phyloP scores from a whole-genome alignment of 2,329 filamentous ascomycete species.

The Mycosphaerelloides madeirae region DNA sequence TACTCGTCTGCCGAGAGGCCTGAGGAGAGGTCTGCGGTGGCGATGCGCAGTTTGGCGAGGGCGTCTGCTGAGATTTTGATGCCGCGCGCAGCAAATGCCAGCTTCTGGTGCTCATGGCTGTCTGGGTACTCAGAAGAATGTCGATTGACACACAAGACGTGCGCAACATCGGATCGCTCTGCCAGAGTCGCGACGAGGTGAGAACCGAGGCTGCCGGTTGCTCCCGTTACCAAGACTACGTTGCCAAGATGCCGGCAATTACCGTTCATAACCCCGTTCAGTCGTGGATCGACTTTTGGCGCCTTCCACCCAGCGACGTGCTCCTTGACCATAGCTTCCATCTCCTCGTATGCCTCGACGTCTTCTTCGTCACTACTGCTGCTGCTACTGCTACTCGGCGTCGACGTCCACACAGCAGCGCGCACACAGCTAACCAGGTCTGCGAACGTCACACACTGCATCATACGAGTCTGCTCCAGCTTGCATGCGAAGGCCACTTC shows the following conservation, averaged over 20 bases:
- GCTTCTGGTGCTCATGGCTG: constrained; percentile 34
- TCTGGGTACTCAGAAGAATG: constrained; percentile 24
- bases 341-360: too few species aligned
- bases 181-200: constrained; percentile 35
- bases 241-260: too few species aligned
- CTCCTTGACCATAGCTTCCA: constrained; percentile 19
- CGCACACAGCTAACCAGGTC: too few species aligned
- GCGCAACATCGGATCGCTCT: constrained; percentile 25
- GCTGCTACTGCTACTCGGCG: too few species aligned
- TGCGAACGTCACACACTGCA: too few species aligned
- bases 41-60: constrained; percentile 41
- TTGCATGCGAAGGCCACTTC: too few species aligned
- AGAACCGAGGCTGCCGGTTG: constrained; percentile 36
- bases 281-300: too few species aligned
- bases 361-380: too few species aligned
- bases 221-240: constrained; percentile 32
- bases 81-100: constrained; percentile 26
- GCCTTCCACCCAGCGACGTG: too few species aligned
- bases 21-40: constrained; percentile 44
- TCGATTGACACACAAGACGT: constrained; percentile 48
- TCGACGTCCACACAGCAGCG: too few species aligned
- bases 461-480: too few species aligned
- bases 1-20: constrained; percentile 44
- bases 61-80: constrained; percentile 17
- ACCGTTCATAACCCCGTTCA: too few species aligned